These are phyloP conservation scores for Incumbomyces delicatus DNA, from an alignment of 2,329 filamentous ascomycete species.

Conservation along the genomic window DNA sequence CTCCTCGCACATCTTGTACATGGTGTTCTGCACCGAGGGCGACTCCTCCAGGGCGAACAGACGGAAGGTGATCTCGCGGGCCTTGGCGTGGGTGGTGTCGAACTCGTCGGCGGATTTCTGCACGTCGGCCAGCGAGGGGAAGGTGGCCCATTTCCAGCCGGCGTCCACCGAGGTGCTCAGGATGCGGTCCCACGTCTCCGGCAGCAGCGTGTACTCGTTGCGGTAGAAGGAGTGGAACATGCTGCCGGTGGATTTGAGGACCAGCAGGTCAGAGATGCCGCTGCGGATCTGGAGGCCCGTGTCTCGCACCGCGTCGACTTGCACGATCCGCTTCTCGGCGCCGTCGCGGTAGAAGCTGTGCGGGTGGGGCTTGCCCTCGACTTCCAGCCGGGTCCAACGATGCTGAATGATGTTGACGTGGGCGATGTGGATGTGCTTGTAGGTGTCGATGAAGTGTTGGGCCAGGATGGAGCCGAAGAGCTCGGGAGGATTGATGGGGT, in stretches of 20 bases:
- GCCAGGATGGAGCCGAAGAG: slow-evolving; percentile 78
- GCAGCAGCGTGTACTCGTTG: slow-evolving; percentile 85
- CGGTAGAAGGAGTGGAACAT: slow-evolving; percentile 90
- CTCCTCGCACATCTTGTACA: slow-evolving; percentile 96
- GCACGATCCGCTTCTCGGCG: slow-evolving; percentile 73
- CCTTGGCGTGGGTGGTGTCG: slow-evolving; percentile 65
- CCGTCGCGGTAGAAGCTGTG: slow-evolving; percentile 92
- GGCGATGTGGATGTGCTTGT: slow-evolving; percentile 76
- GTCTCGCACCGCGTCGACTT: slow-evolving; percentile 57
- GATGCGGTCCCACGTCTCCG: slow-evolving; percentile 90
- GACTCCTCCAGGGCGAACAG: slow-evolving; percentile 84
- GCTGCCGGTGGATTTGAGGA: slow-evolving; percentile 93
- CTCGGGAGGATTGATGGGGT: slow-evolving; percentile 87
- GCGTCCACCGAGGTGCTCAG: slow-evolving; percentile 87
- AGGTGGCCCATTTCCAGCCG: slow-evolving; percentile 73
- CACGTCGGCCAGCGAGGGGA: slow-evolving; percentile 58
- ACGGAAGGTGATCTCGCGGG: slow-evolving; percentile 78
- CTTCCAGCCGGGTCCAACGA: slow-evolving; percentile 79
- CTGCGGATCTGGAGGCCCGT: slow-evolving; percentile 67
- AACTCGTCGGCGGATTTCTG: slow-evolving; percentile 56
- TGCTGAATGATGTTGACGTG: slow-evolving; percentile 75
- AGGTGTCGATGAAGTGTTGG: slow-evolving; percentile 78
- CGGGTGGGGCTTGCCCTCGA: slow-evolving; percentile 84
- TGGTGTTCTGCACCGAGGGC: slow-evolving; percentile 88
- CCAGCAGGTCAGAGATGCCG: slow-evolving; percentile 69